Evolutionary conservation across 331 rosid species (phyloP).

Genomic region (Phaseolus coccineus): DNA sequence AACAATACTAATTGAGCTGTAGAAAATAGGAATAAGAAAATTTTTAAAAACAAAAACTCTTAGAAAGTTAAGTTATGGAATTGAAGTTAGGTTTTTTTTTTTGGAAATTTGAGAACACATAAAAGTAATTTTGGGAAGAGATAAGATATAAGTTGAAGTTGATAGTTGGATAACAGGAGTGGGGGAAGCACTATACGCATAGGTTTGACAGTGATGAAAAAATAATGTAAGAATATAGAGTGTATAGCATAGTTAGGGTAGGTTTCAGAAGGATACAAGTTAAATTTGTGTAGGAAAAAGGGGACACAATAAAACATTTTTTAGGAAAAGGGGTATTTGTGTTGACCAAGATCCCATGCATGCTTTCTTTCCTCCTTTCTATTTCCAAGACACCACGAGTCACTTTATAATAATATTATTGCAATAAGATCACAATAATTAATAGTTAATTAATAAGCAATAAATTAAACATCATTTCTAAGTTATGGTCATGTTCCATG

Average conservation of each 20-base stretch:
- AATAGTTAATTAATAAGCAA: no score
- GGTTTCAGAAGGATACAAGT: slow-evolving; percentile 23
- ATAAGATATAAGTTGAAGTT: slow-evolving; percentile 17
- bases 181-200: slow-evolving; percentile 39
- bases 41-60: neutral
- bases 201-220: slow-evolving; percentile 13
- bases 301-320: slow-evolving; percentile 52
- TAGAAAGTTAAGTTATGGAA: neutral
- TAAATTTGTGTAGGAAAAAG: slow-evolving; percentile 37
- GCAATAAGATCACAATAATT: slow-evolving; percentile 17
- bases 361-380: slow-evolving; percentile 36
- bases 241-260: slow-evolving; percentile 13
- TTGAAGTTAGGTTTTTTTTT: neutral
- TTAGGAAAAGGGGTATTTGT: slow-evolving; percentile 48
- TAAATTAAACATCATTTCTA: slow-evolving; percentile 39
- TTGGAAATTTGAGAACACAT: neutral
- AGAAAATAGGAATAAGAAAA: no score
- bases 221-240: neutral
- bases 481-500: slow-evolving; percentile 29
- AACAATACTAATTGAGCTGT: no score
- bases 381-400: slow-evolving; percentile 70
- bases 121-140: neutral
- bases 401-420: slow-evolving; percentile 40
- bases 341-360: slow-evolving; percentile 62
- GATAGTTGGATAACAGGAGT: slow-evolving; percentile 19